Evolutionary conservation across 352 stramenopile species (phyloP), one percentile per base, ranked within the genome.

Genomic region (Peronospora destructor): DNA sequence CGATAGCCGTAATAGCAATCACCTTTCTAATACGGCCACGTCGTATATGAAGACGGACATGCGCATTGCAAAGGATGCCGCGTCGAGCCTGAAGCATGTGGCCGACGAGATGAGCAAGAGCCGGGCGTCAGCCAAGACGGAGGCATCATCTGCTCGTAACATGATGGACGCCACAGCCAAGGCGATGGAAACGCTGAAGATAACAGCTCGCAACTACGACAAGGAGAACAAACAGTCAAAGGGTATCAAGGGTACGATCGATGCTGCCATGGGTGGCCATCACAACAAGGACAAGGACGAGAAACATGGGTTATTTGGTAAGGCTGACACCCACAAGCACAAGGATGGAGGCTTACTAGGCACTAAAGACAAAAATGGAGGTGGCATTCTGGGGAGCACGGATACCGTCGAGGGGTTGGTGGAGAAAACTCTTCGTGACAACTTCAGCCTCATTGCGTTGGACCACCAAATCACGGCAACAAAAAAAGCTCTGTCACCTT

Each of bases 341-440:
- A n/a, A 47, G 19, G 14, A 49, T 1, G 9, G 9, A 35, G 14
- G 30, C 14, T 17, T 53, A 5, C 6, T 53, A 10, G 42, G 42
- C 19, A 13, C 14, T 3, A 29, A 63, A 4, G 45, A 64, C 48
- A 59, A 61, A n/a, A 60, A 68, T 14, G 48, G 49, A 0, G 44
- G 53, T 7, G 47, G 54, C 11, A 38, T 68, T 12, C 37, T 54
- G 12, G 59, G 59, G 6, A 64, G 48, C 26, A 29, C 48, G 10
- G 59, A 68, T n/a, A 68, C 49, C 2, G 54, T 68, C 4, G 59
- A 68, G 32, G 56, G 49, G 2, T 3, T 68, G 4, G 59, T 68
- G 13, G 53, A 37, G 38, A 56, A 64, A 26, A 53, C 38, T 2
- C 44, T 68, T 0, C 38, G 49, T 19, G 54, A 68, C 29, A 38